Evolutionary conservation across 208 protist species (phyloP), one percentile per base, ranked within the genome.

Genomic region (Tritrichomonas musculus): DNA sequence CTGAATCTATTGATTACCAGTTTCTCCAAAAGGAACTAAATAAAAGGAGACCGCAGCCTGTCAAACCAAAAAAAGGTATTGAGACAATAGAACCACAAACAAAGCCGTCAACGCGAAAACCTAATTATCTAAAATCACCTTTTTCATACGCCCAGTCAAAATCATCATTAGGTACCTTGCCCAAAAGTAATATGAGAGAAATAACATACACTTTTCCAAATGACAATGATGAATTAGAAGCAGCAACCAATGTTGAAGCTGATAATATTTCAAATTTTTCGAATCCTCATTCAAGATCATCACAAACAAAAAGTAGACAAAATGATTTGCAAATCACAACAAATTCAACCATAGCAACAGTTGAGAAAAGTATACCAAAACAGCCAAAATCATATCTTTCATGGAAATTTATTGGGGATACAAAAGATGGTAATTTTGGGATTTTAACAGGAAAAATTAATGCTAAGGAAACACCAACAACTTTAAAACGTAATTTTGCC

Each of bases 81-180:
- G 73, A 82, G 50, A 27, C 49, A 9, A 82, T 82, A n/a, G 73
- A 82, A 30, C 73, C 73, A 82, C 73, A 82, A 41, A 82, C 73
- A n/a, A 82, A 82, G 41, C 73, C 73, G 30, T 47, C 73, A 17
- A 82, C 33, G 27, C 73, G 41, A 33, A 30, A 30, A 27, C 73
- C 73, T 50, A 82, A 82, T 50, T 82, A 50, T 82, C 33, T 82
- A 50, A 82, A 30, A 49, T 50, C 33, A 3, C n/a, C n/a, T n/a
- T n/a, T n/a, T n/a, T n/a, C n/a, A n/a, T n/a, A n/a, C n/a, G n/a
- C n/a, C n/a, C n/a, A n/a, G n/a, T n/a, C n/a, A n/a, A n/a, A n/a
- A n/a, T n/a, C n/a, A n/a, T n/a, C n/a, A n/a, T n/a, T n/a, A n/a
- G n/a, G n/a, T n/a, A n/a, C n/a, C n/a, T n/a, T n/a, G n/a, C n/a